Evolutionary conservation across 2,329 filamentous ascomycete species (phyloP).

Genomic region (Biscogniauxia sp.): DNA sequence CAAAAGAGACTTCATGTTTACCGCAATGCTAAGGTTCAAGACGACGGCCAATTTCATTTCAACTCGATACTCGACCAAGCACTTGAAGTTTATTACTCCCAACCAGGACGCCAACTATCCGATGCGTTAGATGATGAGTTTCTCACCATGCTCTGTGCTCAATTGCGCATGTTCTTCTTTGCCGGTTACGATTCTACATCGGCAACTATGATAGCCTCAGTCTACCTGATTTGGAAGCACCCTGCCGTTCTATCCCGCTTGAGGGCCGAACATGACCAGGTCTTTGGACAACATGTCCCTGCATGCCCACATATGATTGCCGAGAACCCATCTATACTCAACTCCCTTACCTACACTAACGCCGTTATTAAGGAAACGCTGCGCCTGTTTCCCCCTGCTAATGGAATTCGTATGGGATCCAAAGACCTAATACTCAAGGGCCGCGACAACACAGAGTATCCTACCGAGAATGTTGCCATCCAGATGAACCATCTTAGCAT

Average conservation of each 20-base stretch:
- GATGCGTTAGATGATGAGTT: constrained; percentile 26
- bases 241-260: constrained; percentile 29
- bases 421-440: constrained; percentile 40
- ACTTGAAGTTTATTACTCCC: constrained; percentile 30
- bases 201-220: constrained; percentile 31
- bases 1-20: constrained; percentile 23
- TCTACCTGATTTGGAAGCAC: constrained; percentile 31
- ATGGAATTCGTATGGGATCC: constrained; percentile 39
- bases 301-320: constrained; percentile 39
- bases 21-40: constrained; percentile 18
- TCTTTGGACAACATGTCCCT: constrained; percentile 45
- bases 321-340: constrained; percentile 45
- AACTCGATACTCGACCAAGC: constrained; percentile 34
- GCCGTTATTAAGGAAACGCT: constrained; percentile 56
- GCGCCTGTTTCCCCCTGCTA: constrained; percentile 51
- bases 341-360: constrained; percentile 50
- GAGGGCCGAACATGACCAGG: constrained; percentile 46
- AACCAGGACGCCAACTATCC: constrained; percentile 20
- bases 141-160: constrained; percentile 29
- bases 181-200: constrained; percentile 40
- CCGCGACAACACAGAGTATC: constrained; percentile 41
- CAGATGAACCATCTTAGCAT: constrained; percentile 38
- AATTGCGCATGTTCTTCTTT: constrained; percentile 38
- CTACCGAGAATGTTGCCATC: constrained; percentile 44
- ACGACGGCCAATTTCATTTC: constrained; percentile 21